Evolutionary conservation across 2,329 filamentous ascomycete species (phyloP).

Genomic region (Penicillium janthinellum): DNA sequence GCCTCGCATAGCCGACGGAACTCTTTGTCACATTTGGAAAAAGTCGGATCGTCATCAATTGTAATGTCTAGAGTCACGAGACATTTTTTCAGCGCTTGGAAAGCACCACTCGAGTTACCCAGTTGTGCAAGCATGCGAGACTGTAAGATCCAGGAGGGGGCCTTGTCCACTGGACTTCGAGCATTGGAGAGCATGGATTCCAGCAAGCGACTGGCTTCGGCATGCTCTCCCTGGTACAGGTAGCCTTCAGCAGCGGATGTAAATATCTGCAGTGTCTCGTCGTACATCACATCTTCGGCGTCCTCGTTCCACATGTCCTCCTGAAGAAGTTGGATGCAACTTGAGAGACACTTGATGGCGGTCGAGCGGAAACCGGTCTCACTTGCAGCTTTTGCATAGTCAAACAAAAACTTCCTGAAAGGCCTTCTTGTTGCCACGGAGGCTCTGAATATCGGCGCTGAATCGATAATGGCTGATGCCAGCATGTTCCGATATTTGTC

Average conservation of each 20-base stretch:
- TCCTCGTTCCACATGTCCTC: too few relatives aligned
- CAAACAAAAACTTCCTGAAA: slow-evolving; percentile 4
- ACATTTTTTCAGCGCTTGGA: slow-evolving; percentile 4
- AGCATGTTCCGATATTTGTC: slow-evolving; percentile 5
- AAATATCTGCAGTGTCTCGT: too few relatives aligned
- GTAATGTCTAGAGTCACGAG: slow-evolving; percentile 3
- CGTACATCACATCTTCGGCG: too few relatives aligned
- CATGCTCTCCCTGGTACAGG: slow-evolving; percentile 2
- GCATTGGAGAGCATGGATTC: slow-evolving; percentile 3
- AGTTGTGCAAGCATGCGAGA: slow-evolving; percentile 10
- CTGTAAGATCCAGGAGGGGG: slow-evolving; percentile 6
- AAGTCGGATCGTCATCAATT: not conserved
- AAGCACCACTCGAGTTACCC: slow-evolving; percentile 8
- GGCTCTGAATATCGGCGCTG: not conserved
- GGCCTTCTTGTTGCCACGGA: not conserved
- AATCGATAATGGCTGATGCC: slow-evolving; percentile 2
- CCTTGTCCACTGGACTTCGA: slow-evolving; percentile 4
- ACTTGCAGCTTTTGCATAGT: slow-evolving; percentile 4
- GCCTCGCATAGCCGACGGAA: slow-evolving; percentile 3
- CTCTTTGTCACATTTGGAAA: slow-evolving; percentile 4
- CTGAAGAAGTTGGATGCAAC: too few relatives aligned
- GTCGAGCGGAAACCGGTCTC: slow-evolving; percentile 4
- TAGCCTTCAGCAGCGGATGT: not conserved
- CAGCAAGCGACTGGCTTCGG: slow-evolving; percentile 1
- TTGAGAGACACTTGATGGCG: not conserved